These are phyloP conservation scores for Exophiala sp. DNA, from an alignment of 2,329 filamentous ascomycete genomes.

Conservation along the genomic window DNA sequence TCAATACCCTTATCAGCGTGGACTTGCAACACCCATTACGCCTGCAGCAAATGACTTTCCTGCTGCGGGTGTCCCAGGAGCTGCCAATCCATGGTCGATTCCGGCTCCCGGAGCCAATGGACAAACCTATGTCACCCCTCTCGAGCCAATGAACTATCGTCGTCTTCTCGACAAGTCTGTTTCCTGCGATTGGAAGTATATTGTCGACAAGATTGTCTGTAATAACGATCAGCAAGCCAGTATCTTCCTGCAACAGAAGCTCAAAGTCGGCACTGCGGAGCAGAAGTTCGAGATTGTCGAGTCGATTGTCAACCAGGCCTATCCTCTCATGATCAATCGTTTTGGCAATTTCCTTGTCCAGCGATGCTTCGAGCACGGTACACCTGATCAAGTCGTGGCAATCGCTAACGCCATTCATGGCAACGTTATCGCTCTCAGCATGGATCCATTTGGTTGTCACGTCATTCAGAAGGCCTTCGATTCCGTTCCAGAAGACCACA, in stretches of 20 bases:
- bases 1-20: constrained; percentile 28
- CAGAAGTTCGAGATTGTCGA: constrained; percentile 98
- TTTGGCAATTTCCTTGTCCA: constrained; percentile 99
- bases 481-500: constrained; percentile 94
- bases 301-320: constrained; percentile 90
- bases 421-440: constrained; percentile 88
- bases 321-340: constrained; percentile 94
- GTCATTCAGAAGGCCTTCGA: constrained; percentile 99
- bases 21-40: constrained; percentile 15
- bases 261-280: constrained; percentile 90
- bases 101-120: constrained; percentile 50
- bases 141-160: constrained; percentile 93
- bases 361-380: constrained; percentile 97
- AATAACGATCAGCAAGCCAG: constrained; percentile 99
- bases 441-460: constrained; percentile 98
- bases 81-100: constrained; percentile 30
- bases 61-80: constrained; percentile 10
- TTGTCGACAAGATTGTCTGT: constrained; percentile 98
- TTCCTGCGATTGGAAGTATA: constrained; percentile 98
- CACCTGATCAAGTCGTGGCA: constrained; percentile 86
- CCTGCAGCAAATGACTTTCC: constrained; percentile 21
- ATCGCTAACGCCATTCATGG: constrained; percentile 93
- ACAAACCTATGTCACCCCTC: constrained; percentile 77
- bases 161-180: constrained; percentile 92
- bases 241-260: constrained; percentile 97